These are phyloP conservation scores for Amauroascus verrucosus DNA, from an alignment of 2,329 filamentous ascomycete species.

Conservation along the genomic window DNA sequence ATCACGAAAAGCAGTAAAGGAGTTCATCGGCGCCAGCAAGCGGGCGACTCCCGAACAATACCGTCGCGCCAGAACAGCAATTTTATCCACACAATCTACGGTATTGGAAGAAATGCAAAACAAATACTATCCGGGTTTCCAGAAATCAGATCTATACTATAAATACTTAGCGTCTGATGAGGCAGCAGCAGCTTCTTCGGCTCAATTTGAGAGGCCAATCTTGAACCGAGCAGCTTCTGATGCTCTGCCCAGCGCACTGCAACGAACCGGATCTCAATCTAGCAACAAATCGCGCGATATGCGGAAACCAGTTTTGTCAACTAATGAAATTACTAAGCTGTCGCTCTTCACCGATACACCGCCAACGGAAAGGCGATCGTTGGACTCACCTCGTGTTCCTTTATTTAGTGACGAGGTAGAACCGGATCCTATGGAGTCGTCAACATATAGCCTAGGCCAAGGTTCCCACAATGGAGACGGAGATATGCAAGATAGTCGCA, in stretches of 20 bases:
- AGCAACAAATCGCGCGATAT: constrained; percentile 43
- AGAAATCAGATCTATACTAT: constrained; percentile 86
- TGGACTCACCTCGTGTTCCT: constrained; percentile 54
- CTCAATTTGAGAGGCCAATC: constrained; percentile 17
- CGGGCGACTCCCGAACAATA: constrained; percentile 72
- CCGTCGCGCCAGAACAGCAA: constrained; percentile 65
- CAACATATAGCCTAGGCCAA: constrained; percentile 68
- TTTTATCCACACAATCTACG: constrained; percentile 70
- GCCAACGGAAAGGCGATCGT: constrained; percentile 50
- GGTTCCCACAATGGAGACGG: constrained; percentile 49
- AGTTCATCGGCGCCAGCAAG: constrained; percentile 69
- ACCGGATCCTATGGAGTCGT: constrained; percentile 61
- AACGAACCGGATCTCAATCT: constrained; percentile 41
- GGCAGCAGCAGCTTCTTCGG: constrained; percentile 24
- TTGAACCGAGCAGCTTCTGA: constrained; percentile 17
- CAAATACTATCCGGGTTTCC: constrained; percentile 73
- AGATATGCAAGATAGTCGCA: constrained; percentile 57
- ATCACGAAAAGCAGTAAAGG: constrained; percentile 58
- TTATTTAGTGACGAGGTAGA: constrained; percentile 75
- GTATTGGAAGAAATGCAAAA: constrained; percentile 77
- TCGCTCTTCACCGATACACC: constrained; percentile 24
- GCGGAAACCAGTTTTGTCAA: constrained; percentile 49
- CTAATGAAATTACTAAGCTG: constrained; percentile 43
- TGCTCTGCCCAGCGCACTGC: constrained; percentile 35
- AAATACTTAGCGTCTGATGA: constrained; percentile 91